Conservation (phyloP, 2,329 filamentous ascomycete genomes). For the Hypoxylon sp. region DNA sequence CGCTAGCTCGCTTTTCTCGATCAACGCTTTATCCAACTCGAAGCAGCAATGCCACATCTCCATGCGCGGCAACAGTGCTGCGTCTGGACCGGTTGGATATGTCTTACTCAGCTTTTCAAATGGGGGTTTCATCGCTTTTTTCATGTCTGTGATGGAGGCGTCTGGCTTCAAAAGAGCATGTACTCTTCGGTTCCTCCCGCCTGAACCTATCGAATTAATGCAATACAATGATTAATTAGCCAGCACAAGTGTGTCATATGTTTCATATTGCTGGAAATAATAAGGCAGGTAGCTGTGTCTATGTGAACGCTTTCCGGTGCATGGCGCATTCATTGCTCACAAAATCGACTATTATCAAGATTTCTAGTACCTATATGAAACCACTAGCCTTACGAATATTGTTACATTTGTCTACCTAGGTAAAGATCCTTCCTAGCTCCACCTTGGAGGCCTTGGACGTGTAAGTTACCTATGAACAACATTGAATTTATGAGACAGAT, state of each 20-base stretch:
- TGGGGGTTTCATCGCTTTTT: constrained; percentile 39
- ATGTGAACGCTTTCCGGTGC: no score
- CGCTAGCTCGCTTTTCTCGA: background rate
- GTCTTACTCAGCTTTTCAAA: constrained; percentile 43
- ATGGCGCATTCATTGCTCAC: background rate
- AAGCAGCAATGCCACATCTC: constrained; percentile 48
- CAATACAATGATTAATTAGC: no score
- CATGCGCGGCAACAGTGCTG: constrained; percentile 28
- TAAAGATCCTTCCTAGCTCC: background rate
- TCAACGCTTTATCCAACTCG: constrained; percentile 30
- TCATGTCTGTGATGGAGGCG: constrained; percentile 1
- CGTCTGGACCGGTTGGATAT: constrained; percentile 36
- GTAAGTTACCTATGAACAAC: background rate
- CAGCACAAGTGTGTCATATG: no score
- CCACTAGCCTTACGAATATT: background rate
- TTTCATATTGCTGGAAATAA: no score
- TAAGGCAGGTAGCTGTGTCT: no score
- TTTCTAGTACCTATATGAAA: background rate
- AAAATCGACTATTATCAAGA: background rate
- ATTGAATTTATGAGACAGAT: no score
- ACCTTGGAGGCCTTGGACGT: background rate
- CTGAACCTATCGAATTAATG: background rate
- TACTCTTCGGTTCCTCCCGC: background rate
- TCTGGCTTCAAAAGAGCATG: background rate
- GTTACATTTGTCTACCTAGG: background rate